These are phyloP conservation scores for Saccharomycopsis vini DNA, from an alignment of 805 yeast genomes.

Conservation along the genomic window DNA sequence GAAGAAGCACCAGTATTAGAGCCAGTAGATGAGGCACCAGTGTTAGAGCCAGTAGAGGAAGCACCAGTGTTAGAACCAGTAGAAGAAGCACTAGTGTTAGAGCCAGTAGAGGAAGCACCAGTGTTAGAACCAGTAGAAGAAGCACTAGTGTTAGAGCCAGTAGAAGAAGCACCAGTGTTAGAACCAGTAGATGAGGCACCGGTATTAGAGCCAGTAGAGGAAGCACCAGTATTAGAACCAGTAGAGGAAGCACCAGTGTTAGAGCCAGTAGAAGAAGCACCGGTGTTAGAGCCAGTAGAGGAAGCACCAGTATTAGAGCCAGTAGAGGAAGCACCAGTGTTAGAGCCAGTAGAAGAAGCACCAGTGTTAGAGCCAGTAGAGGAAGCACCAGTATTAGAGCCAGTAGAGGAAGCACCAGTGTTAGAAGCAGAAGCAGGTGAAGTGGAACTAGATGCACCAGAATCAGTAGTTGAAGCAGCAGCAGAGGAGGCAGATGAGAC, in stretches of 20 bases:
- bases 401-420: slow-evolving; percentile 4
- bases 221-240: slow-evolving; percentile 4
- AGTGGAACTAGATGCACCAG: neutral
- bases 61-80: slow-evolving; percentile 1
- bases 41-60: neutral
- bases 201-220: slow-evolving; percentile 3
- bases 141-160: slow-evolving; percentile 2
- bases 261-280: slow-evolving; percentile 10
- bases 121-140: slow-evolving; percentile 2
- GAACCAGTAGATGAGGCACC: neutral
- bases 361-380: slow-evolving; percentile 1
- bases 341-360: slow-evolving; percentile 1
- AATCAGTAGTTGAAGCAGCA: neutral
- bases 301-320: slow-evolving; percentile 6
- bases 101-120: neutral
- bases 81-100: neutral
- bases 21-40: slow-evolving; percentile 1
- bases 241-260: no score
- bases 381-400: neutral
- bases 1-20: neutral
- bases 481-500: neutral
- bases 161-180: slow-evolving; percentile 1
- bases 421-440: slow-evolving; percentile 3
- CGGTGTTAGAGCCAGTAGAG: neutral
- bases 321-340: neutral